Conservation (phyloP, 306 rosid genomes). For the Sechiopsis laciniata region DNA sequence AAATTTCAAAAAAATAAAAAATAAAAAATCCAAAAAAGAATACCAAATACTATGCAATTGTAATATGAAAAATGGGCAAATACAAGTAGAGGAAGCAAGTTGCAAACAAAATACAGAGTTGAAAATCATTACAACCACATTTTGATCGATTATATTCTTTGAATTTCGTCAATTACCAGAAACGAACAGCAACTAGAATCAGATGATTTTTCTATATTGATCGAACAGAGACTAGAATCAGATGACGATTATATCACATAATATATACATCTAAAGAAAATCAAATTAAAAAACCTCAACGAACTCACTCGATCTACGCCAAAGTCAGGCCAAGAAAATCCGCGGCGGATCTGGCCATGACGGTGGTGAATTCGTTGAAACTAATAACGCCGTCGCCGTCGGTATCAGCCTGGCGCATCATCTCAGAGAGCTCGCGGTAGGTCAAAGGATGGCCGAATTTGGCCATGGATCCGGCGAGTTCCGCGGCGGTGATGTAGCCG, state of each 20-base stretch:
- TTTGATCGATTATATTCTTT: not conserved
- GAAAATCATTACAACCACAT: not conserved
- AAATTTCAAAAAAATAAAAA: too few species aligned
- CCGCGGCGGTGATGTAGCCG: conserved; percentile 66
- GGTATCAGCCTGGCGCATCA: conserved; percentile 69
- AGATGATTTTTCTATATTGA: not conserved
- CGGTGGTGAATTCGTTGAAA: conserved; percentile 54
- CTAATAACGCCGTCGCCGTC: conserved; percentile 82
- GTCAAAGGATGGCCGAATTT: conserved; percentile 76
- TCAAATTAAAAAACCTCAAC: not conserved
- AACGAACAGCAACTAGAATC: not conserved
- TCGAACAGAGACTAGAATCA: not conserved
- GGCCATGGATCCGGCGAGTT: conserved; percentile 82
- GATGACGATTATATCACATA: not conserved
- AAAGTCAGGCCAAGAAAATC: conserved; percentile 56
- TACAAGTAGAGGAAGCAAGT: conserved; percentile 7
- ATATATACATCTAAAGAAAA: conserved; percentile 3
- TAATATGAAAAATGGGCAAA: not conserved
- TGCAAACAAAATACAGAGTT: conserved; percentile 7
- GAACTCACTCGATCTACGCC: not conserved
- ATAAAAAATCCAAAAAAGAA: too few species aligned
- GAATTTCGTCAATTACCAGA: not conserved
- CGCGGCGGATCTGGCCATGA: conserved; percentile 71
- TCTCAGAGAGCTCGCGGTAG: conserved; percentile 52
- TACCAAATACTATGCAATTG: not conserved